phyloP scores from a whole-genome alignment of 2,329 filamentous ascomycete genomes.

The Colletotrichum kahawae region DNA sequence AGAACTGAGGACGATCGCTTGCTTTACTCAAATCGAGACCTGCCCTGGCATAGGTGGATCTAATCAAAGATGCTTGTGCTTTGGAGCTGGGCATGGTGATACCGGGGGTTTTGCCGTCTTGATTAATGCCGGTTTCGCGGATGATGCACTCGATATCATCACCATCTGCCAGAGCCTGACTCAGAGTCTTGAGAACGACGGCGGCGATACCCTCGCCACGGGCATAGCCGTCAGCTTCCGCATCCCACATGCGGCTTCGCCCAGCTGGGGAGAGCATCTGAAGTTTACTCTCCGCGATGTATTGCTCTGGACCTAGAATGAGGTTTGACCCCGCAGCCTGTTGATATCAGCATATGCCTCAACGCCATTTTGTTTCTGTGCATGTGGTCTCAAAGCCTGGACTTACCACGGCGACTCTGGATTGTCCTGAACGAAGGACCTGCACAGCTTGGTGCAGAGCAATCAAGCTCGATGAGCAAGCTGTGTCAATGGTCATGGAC shows the following conservation, averaged over 20 bases:
- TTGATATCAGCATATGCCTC: not conserved
- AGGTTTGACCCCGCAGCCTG: slow-evolving; percentile 29
- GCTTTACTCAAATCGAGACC: slow-evolving; percentile 14
- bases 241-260: slow-evolving; percentile 44
- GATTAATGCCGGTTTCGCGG: slow-evolving; percentile 25
- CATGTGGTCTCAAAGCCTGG: not conserved
- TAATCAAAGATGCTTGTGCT: slow-evolving; percentile 32
- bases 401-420: slow-evolving; percentile 28
- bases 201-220: slow-evolving; percentile 56
- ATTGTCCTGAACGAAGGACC: slow-evolving; percentile 36
- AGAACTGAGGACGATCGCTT: slow-evolving; percentile 10
- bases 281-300: slow-evolving; percentile 20
- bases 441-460: slow-evolving; percentile 45
- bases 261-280: slow-evolving; percentile 22
- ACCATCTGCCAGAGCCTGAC: slow-evolving; percentile 40
- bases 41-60: slow-evolving; percentile 28
- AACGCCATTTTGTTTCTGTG: fast-evolving
- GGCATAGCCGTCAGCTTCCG: slow-evolving; percentile 54
- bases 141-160: slow-evolving; percentile 30
- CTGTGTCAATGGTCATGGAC: slow-evolving; percentile 48
- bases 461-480: slow-evolving; percentile 47
- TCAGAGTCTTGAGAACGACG: slow-evolving; percentile 52
- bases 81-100: slow-evolving; percentile 40
- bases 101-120: slow-evolving; percentile 24
- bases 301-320: not conserved